Base-by-base conservation (phyloP, 1,139 yeast species). In the Debaryomycetaceae sp. region DNA sequence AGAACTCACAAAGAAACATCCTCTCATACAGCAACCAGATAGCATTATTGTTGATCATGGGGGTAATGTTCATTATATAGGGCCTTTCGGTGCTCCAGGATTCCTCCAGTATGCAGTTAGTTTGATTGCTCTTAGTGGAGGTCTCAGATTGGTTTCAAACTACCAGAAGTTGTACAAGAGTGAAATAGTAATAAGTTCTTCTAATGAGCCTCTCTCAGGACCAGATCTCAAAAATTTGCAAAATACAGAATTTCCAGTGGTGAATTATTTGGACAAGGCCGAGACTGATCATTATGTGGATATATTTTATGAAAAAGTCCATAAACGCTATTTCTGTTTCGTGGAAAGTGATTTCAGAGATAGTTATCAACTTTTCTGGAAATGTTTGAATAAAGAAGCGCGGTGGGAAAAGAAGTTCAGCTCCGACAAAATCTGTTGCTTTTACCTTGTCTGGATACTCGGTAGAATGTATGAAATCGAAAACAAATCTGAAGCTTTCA, bases 371-470 rank as follows among this genome's bases (percentile, higher is more conserved):
- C 40, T 24, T 17, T 41, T 44, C 19, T 48, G 52, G 51, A 14
- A 34, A n/a, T 7, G 6, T 26, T n/a, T 19, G 17, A 28, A 13
- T 26, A 18, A 19, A 34, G 19, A 24, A 37, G n/a, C 14, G 13
- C n/a, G 5, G 17, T 30, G 14, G 29, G 40, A 40, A 11, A 22
- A 22, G 26, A 8, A 22, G 3, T 3, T 22, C 7, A 22, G 11
- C 34, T 53, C 56, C 41, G 48, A 58, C 9, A 61, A 60, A 36
- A 55, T 70, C n/a, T 71, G 75, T 31, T 62, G 67, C 36, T 61
- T 72, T 5, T 73, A 70, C 47, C 54, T 71, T 47, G 69, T 70
- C 9, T 70, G 72, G 70, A 56, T 69, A n/a, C 42, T 66, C 30
- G 75, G 67, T 38, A 9, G 13, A 8, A 34, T 34, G 17, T 22